Conservation (phyloP, 2,329 filamentous ascomycete genomes). For the Cladobotryum mycophilum region DNA sequence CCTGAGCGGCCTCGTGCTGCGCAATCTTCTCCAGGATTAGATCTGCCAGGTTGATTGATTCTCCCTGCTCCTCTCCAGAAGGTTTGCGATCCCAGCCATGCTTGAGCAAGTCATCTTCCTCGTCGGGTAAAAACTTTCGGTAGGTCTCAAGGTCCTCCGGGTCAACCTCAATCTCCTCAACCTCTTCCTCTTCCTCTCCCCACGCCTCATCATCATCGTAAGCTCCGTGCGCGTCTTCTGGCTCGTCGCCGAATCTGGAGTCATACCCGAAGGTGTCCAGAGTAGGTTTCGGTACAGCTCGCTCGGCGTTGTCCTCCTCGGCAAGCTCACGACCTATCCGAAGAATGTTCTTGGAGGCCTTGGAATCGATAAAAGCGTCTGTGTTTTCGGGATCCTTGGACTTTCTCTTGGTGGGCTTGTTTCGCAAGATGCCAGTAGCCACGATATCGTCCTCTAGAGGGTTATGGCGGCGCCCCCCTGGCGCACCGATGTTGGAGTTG, state of each 20-base stretch:
- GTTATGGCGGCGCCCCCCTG: constrained; percentile 69
- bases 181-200: constrained; percentile 70
- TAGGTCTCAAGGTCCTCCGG: constrained; percentile 85
- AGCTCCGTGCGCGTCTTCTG: constrained; percentile 36
- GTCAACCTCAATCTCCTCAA: constrained; percentile 73
- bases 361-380: constrained; percentile 75
- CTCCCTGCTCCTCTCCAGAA: constrained; percentile 39
- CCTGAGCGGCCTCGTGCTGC: constrained; percentile 70
- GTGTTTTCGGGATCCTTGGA: constrained; percentile 55
- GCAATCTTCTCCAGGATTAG: constrained; percentile 93
- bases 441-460: constrained; percentile 85
- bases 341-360: constrained; percentile 81
- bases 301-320: constrained; percentile 60
- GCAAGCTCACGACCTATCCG: constrained; percentile 82
- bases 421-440: constrained; percentile 63
- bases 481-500: constrained; percentile 50
- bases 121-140: constrained; percentile 75
- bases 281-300: constrained; percentile 34
- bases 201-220: constrained; percentile 59
- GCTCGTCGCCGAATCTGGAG: constrained; percentile 59
- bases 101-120: constrained; percentile 67
- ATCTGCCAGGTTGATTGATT: constrained; percentile 77
- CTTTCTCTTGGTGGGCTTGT: constrained; percentile 67
- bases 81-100: constrained; percentile 51
- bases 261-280: constrained; percentile 69